Evolutionary conservation across 83 land plant genomes (phyloP).

Genomic region (Thuja plicata): DNA sequence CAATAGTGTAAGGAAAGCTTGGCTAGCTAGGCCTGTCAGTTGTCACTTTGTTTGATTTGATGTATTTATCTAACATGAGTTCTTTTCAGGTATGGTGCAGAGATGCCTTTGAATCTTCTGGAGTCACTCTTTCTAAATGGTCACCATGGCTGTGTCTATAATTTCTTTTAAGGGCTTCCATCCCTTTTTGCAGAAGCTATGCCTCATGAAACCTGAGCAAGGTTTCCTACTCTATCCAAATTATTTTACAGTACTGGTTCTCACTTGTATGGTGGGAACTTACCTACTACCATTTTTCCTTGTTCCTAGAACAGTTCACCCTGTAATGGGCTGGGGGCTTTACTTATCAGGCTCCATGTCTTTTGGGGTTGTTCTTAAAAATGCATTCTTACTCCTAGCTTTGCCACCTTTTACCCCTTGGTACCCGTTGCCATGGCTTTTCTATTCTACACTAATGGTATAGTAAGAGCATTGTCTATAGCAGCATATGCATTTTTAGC

Average conservation of each 20-base stretch:
- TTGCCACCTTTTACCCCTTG: constrained; percentile 62
- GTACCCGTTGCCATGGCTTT: constrained; percentile 81
- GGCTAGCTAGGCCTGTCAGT: not conserved
- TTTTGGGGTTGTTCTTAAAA: too few species aligned
- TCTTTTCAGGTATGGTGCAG: constrained; percentile 70
- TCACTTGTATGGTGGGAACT: too few species aligned
- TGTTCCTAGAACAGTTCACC: too few species aligned
- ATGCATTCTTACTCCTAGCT: too few species aligned
- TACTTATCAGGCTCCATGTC: too few species aligned
- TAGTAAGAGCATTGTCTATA: constrained; percentile 64
- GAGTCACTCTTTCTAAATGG: constrained; percentile 57
- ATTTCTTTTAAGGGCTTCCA: constrained; percentile 32
- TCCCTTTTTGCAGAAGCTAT: constrained; percentile 52
- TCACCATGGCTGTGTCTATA: constrained; percentile 47
- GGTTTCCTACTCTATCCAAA: constrained; percentile 28
- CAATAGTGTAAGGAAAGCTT: constrained; percentile 23
- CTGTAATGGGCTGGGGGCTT: too few species aligned
- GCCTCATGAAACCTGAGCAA: constrained; percentile 55
- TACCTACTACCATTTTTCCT: too few species aligned
- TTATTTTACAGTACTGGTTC: constrained; percentile 52
- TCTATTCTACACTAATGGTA: constrained; percentile 80
- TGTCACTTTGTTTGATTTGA: not conserved
- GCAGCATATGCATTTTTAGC: constrained; percentile 65
- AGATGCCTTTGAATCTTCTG: constrained; percentile 56
- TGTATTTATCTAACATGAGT: not conserved